A percentile compares a stretch with the other conserved stretches of the same genome.
These are phyloP conservation scores for Tricholoma furcatifolium DNA, from an alignment of 768 basidiomycete species.

Conservation along the genomic window DNA sequence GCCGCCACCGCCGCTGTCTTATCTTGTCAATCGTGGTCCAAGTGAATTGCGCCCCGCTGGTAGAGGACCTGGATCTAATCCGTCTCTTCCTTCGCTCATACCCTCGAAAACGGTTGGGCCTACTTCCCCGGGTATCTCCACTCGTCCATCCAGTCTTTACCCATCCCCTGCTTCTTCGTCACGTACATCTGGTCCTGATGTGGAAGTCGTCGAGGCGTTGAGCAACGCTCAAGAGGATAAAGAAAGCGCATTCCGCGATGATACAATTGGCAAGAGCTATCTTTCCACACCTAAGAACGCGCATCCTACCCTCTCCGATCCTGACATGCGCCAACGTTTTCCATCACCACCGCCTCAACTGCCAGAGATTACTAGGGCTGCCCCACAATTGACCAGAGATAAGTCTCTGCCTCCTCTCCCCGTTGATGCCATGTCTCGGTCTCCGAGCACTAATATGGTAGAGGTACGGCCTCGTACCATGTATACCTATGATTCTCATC, in stretches of 20 bases:
- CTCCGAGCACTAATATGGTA: conserved; percentile 27
- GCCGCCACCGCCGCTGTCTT: conserved; percentile 90
- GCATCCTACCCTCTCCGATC: conserved; percentile 58
- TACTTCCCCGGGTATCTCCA: conserved; percentile 64
- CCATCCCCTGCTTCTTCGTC: conserved; percentile 80
- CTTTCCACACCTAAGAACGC: conserved; percentile 36
- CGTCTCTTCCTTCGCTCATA: conserved; percentile 60
- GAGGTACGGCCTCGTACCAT: conserved; percentile 65
- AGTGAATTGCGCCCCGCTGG: conserved; percentile 36
- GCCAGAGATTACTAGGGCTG: conserved; percentile 18
- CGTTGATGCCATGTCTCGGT: conserved; percentile 40
- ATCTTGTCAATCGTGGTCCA: conserved; percentile 71
- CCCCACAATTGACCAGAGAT: conserved; percentile 40
- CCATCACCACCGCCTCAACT: conserved; percentile 30
- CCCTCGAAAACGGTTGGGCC: conserved; percentile 51
- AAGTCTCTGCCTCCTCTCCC: conserved; percentile 82
- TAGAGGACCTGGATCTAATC: conserved; percentile 65
- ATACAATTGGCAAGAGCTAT: conserved; percentile 30
- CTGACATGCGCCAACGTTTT: conserved; percentile 53
- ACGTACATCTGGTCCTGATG: conserved; percentile 57
- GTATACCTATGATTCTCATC: conserved; percentile 58
- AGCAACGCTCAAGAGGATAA: conserved; percentile 44
- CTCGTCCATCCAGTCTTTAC: conserved; percentile 71
- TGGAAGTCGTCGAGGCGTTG: conserved; percentile 45
- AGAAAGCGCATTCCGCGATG: conserved; percentile 34